Base-by-base conservation (phyloP, 768 basidiomycete species). In the Serendipita sp. region DNA sequence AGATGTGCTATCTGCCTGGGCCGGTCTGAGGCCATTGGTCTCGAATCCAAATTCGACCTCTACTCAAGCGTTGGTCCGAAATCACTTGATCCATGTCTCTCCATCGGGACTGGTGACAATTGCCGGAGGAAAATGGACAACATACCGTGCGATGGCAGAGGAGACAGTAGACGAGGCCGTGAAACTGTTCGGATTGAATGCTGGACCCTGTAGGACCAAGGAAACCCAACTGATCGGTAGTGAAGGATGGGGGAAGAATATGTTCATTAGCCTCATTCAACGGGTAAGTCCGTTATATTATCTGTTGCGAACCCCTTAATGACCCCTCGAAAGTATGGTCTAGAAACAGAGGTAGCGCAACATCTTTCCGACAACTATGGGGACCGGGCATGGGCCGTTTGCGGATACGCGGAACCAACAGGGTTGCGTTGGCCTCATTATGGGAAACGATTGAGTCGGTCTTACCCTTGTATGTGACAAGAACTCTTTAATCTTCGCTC, bases 111-210 rank as follows among this genome's bases (percentile, higher is more conserved):
- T 99, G 69, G 75, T 99, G 66, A 97, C 94, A 34, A 92, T 97
- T 70, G 92, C 91, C 2, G 95, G 95, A 16, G 95, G 95, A 3
- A 99, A 99, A 75, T 99, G 95, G 95, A 99, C 95, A 66, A 97
- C 95, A 56, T 99, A 97, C 76, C 79, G 89, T 58, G 86, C 85
- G 37, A 96, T 98, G 95, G 92, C 95, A 28, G 81, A 92, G 76
- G 95, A 98, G 77, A 88, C 92, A 0, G 86, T 97, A 51, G 89
- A 97, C 74, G 78, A 80, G 66, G 94, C 95, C 10, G 79, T 97
- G 66, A 81, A 88, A 73, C 81, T 81, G 45, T 96, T 89, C 76
- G 79, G 76, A 34, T 76, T 98, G 64, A 76, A 81, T 70, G 78
- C 74, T 65, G 79, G 77, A 32, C 81, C 79, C 5, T 93, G 92